Conservation (phyloP, 2,329 filamentous ascomycete genomes). For the Zarea fungicola region DNA sequence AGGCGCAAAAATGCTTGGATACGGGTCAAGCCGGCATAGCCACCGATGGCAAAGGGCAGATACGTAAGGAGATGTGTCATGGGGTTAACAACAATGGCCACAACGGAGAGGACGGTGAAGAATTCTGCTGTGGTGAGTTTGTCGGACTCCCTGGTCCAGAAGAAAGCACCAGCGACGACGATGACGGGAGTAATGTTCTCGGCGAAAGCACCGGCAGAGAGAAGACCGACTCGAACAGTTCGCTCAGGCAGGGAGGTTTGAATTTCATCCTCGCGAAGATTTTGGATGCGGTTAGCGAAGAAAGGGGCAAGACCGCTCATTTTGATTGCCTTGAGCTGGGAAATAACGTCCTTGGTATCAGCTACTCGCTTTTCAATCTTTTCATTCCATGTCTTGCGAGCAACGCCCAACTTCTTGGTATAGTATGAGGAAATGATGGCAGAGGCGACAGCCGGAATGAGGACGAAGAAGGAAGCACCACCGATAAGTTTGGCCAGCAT, state of each 20-base stretch:
- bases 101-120: constrained; percentile 5
- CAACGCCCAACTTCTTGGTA: constrained; percentile 4
- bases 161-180: constrained; percentile 10
- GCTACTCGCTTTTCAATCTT: constrained; percentile 9
- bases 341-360: constrained; percentile 19
- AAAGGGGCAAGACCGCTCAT: constrained; percentile 27
- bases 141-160: constrained; percentile 4
- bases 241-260: constrained; percentile 8
- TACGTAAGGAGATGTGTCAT: constrained; percentile 8
- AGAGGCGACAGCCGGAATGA: background rate
- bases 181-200: constrained; percentile 6
- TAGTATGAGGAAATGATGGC: constrained; percentile 5
- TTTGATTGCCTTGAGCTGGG: constrained; percentile 31
- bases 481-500: constrained; percentile 11
- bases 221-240: constrained; percentile 1
- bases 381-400: constrained; percentile 9
- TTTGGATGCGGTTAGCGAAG: constrained; percentile 9
- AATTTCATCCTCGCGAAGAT: constrained; percentile 16
- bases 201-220: constrained; percentile 1
- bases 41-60: constrained; percentile 3
- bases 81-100: constrained; percentile 5
- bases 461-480: constrained; percentile 4
- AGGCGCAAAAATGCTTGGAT: constrained; percentile 8
- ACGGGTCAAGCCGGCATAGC: constrained; percentile 8
- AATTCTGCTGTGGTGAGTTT: constrained; percentile 5